A percentile compares a stretch with the other conserved stretches of the same genome.
Conservation (phyloP, 768 basidiomycete genomes). For the Asterophora parasitica region DNA sequence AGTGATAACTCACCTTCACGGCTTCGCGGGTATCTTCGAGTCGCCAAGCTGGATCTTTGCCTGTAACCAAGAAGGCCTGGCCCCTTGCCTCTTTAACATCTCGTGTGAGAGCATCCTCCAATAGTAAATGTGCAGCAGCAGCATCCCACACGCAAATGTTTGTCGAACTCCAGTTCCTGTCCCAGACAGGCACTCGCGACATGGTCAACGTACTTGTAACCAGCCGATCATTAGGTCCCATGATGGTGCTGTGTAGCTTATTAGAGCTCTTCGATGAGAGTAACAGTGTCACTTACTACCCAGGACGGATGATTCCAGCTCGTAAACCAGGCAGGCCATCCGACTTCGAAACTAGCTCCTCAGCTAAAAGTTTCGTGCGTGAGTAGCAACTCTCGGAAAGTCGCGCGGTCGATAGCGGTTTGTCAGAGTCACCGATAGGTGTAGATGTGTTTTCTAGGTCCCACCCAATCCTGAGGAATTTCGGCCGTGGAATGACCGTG, state of each 20-base stretch:
- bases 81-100: constrained; percentile 23
- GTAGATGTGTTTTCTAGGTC: constrained; percentile 13
- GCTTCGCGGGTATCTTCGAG: constrained; percentile 23
- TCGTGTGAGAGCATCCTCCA: constrained; percentile 25
- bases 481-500: constrained; percentile 36
- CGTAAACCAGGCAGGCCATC: constrained; percentile 41
- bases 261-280: background rate
- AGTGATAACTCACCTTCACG: constrained; percentile 22
- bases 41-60: constrained; percentile 28
- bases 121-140: constrained; percentile 28
- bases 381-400: constrained; percentile 44
- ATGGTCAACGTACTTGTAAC: constrained; percentile 27
- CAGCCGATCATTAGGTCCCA: constrained; percentile 29
- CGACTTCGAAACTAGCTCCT: constrained; percentile 49
- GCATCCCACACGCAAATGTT: constrained; percentile 32
- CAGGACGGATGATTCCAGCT: constrained; percentile 36
- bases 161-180: constrained; percentile 25
- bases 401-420: constrained; percentile 35
- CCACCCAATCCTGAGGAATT: constrained; percentile 27
- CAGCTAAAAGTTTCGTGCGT: constrained; percentile 49
- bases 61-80: constrained; percentile 31
- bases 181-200: constrained; percentile 26
- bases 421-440: constrained; percentile 43
- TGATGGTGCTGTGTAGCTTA: constrained; percentile 22
- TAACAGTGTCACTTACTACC: constrained; percentile 20